Conservation (phyloP, 2,329 filamentous ascomycete species). For the Hypoxylon sp. region DNA sequence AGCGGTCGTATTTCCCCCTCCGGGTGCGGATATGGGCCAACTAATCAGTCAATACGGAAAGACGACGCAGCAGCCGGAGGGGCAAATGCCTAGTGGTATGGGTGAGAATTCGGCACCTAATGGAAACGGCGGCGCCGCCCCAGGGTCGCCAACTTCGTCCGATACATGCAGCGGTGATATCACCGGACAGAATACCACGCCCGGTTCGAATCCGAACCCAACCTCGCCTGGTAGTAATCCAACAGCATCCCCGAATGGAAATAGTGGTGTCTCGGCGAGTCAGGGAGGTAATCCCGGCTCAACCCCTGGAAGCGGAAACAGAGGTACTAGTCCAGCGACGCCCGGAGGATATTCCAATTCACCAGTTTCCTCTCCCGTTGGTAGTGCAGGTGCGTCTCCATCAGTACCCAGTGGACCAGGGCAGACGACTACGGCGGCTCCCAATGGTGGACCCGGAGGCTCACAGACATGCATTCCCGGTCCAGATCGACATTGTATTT, state of each 20-base stretch:
- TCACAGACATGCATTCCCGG: slow-evolving; percentile 29
- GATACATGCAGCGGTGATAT: slow-evolving; percentile 23
- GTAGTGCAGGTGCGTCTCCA: slow-evolving; percentile 21
- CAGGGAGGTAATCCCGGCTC: slow-evolving; percentile 11
- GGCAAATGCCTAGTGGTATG: slow-evolving; percentile 44
- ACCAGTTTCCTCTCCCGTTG: slow-evolving; percentile 4
- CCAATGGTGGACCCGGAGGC: slow-evolving; percentile 18
- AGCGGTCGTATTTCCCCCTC: slow-evolving; percentile 43
- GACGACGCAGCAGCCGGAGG: slow-evolving; percentile 43
- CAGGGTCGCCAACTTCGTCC: slow-evolving; percentile 22
- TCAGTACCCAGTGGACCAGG: slow-evolving; percentile 4
- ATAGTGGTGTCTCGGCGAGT: not conserved
- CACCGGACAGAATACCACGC: slow-evolving; percentile 28
- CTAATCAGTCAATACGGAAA: slow-evolving; percentile 44
- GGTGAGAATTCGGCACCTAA: slow-evolving; percentile 18
- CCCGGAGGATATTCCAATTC: slow-evolving; percentile 14
- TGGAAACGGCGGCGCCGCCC: slow-evolving; percentile 13
- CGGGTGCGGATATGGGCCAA: slow-evolving; percentile 36
- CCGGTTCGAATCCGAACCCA: not conserved
- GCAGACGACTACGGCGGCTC: not conserved
- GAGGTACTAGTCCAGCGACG: slow-evolving; percentile 14
- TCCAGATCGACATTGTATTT: slow-evolving; percentile 27
- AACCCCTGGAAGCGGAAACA: slow-evolving; percentile 12
- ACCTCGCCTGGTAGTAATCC: not conserved
- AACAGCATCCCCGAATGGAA: not conserved